phyloP scores from a whole-genome alignment of 768 basidiomycete species.

The Chalciporus sphaerocephalus region DNA sequence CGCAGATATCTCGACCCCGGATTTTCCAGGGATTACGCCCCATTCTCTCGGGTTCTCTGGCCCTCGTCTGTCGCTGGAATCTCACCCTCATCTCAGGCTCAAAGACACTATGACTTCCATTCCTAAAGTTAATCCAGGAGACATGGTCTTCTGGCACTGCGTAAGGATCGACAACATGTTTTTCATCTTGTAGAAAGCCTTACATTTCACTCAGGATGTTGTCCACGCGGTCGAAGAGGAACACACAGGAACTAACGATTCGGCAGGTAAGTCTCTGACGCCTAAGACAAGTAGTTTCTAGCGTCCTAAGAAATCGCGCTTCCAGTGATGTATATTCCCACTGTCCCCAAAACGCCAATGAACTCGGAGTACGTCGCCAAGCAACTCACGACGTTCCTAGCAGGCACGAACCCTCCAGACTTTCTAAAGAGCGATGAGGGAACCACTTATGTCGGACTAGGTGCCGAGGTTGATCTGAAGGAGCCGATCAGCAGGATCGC shows the following conservation, averaged over 20 bases:
- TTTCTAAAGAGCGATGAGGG: conserved; percentile 51
- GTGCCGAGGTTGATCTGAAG: conserved; percentile 36
- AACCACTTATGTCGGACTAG: conserved; percentile 36
- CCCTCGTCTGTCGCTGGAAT: conserved; percentile 46
- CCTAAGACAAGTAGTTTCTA: no score
- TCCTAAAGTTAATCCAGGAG: conserved; percentile 69
- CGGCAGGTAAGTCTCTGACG: conserved; percentile 41
- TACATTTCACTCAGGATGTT: conserved; percentile 33
- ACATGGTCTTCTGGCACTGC: conserved; percentile 78
- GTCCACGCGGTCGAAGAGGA: conserved; percentile 46
- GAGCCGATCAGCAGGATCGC: conserved; percentile 34
- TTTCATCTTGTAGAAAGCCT: neutral
- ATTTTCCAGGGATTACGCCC: conserved; percentile 49
- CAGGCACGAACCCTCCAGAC: conserved; percentile 64
- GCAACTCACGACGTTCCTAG: conserved; percentile 60
- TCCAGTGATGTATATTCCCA: conserved; percentile 76
- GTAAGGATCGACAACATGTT: conserved; percentile 26
- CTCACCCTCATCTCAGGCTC: conserved; percentile 66
- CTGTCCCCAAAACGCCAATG: conserved; percentile 59
- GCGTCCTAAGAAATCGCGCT: neutral
- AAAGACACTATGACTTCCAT: conserved; percentile 64
- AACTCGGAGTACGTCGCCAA: conserved; percentile 58
- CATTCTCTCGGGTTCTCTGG: conserved; percentile 27
- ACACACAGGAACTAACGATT: conserved; percentile 54
- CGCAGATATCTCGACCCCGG: conserved; percentile 42